phyloP scores from a whole-genome alignment of 2,329 filamentous ascomycete species.

The Sclerotinia glacialis region DNA sequence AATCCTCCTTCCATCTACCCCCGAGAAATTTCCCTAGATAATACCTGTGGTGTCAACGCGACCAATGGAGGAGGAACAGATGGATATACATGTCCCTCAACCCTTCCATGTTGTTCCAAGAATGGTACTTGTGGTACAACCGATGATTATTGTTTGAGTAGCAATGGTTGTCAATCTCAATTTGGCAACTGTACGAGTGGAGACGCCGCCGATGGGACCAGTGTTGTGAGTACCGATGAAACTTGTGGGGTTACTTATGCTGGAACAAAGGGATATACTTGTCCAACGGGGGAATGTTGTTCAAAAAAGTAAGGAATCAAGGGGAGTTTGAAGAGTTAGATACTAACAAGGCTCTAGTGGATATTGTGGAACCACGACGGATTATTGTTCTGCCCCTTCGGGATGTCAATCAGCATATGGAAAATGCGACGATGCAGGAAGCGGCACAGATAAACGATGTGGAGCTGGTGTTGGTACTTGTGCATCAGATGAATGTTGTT shows the following conservation, averaged over 20 bases:
- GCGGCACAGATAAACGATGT: slow-evolving; percentile 51
- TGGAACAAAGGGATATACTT: slow-evolving; percentile 26
- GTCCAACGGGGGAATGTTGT: slow-evolving; percentile 32
- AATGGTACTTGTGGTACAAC: slow-evolving; percentile 28
- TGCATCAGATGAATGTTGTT: slow-evolving; percentile 25
- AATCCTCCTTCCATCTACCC: neutral
- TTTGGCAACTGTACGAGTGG: slow-evolving; percentile 21
- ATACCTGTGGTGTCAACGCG: slow-evolving; percentile 26
- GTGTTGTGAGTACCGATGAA: slow-evolving; percentile 22
- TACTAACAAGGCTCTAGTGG: neutral
- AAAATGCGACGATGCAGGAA: slow-evolving; percentile 52
- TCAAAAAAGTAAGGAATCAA: slow-evolving; percentile 22
- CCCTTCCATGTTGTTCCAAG: slow-evolving; percentile 36
- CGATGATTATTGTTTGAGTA: slow-evolving; percentile 18
- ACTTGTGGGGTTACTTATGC: slow-evolving; percentile 25
- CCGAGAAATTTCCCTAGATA: slow-evolving; percentile 23
- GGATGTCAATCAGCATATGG: slow-evolving; percentile 27
- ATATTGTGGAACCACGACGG: slow-evolving; percentile 11
- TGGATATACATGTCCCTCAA: slow-evolving; percentile 32
- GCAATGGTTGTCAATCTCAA: slow-evolving; percentile 29
- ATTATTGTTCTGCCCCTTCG: slow-evolving; percentile 28
- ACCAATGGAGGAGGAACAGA: slow-evolving; percentile 15
- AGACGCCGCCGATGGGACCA: neutral
- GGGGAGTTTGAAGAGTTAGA: neutral
- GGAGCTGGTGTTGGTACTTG: slow-evolving; percentile 22